Evolutionary conservation across 129 eudicot genomes (phyloP).

Genomic region (Chrysanthemum seticuspe): DNA sequence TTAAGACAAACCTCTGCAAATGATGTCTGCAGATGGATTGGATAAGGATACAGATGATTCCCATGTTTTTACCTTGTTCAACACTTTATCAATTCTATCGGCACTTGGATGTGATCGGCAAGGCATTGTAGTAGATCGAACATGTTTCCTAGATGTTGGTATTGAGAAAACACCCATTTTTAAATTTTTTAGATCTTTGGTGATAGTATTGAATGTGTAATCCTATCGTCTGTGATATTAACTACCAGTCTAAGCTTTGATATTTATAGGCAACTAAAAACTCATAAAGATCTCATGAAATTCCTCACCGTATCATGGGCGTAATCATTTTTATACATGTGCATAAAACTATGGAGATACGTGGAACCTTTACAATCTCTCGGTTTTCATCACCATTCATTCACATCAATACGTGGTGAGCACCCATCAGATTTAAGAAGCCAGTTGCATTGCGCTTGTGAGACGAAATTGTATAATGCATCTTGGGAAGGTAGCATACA

Average conservation of each 20-base stretch:
- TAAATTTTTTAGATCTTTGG: background rate
- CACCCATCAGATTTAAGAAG: background rate
- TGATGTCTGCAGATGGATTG: conserved; percentile 23
- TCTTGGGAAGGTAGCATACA: conserved; percentile 17
- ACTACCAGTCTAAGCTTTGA: background rate
- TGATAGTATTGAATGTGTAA: background rate
- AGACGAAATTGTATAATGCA: background rate
- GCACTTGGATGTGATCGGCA: conserved; percentile 38
- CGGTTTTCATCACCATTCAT: background rate
- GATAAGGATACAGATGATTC: conserved; percentile 6
- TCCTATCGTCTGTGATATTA: background rate
- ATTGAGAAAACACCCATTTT: conserved; percentile 32
- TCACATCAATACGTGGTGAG: background rate
- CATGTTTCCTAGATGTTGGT: conserved; percentile 7
- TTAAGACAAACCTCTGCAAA: conserved; percentile 31
- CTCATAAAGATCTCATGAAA: background rate
- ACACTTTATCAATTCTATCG: conserved; percentile 17
- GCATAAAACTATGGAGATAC: background rate
- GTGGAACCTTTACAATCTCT: conserved; percentile 16
- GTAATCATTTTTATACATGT: conserved; percentile 5
- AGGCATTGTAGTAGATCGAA: conserved; percentile 38
- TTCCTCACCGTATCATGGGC: background rate
- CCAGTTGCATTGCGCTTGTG: conserved; percentile 3
- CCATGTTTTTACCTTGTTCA: conserved; percentile 33
- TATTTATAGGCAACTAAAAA: conserved; percentile 16